Base-by-base conservation (phyloP, 2,329 filamentous ascomycete genomes). In the Penicillium sumatraense region DNA sequence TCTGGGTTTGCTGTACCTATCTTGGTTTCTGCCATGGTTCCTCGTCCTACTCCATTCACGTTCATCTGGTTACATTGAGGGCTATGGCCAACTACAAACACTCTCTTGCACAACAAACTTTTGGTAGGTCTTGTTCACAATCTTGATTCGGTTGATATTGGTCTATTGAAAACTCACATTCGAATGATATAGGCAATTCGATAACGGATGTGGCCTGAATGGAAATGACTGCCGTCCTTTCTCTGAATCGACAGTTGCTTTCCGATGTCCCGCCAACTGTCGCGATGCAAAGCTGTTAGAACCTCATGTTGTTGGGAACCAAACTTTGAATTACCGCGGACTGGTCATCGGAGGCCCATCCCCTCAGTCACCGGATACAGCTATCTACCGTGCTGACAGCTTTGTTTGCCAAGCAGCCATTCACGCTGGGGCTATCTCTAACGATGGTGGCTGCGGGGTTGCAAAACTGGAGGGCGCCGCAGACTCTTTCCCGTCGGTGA, bases 391-490 rank as follows among this genome's bases (percentile, higher is more conserved):
- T 16, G 91, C 89, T 9, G 92, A 96, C 73, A 96, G 91, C 13
- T 96, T 90, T 75, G 88, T 96, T 51, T 96, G 92, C 69, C 88
- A 86, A 55, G 83, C 92, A 11, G 92, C 91, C 29, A 90, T 96
- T 47, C 92, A 96, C 69, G 86, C 91, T 1, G 92, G 91, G 18
- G 81, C 93, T 64, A 85, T 96, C 57, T 85, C 84, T 31, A 85
- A 92, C 66, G 75, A 80, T 26, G 92, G 92, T 33, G 92, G 92
- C 1, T 96, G 92, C 64, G 92, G 92, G 54, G 90, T 96, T 3
- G 83, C 95, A 27, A 82, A 85, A 51, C 80, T 95, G 33, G 81
- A 90, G 20, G 93, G 93, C 20, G 82, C 87, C 51, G 83, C 86
- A 53, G 77, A 81, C 51, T 77, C 82, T 46, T 96, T 87, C 68